Base-by-base conservation (phyloP, 495 filamentous ascomycete species). In the Neurospora sp. region DNA sequence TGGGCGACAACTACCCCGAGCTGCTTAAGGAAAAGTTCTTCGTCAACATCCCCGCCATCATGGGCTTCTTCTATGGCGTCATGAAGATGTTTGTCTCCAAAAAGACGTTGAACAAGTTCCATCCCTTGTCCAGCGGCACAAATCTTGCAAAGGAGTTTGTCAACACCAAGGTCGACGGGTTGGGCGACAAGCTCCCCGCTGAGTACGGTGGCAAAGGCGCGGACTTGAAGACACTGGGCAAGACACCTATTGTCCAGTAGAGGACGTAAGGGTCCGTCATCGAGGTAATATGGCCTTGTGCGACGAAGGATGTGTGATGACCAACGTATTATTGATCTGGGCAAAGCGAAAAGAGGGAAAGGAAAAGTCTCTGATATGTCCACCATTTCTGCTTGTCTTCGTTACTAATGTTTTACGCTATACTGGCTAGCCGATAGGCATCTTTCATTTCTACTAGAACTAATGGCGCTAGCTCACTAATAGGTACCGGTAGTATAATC, bases 21-120 rank as follows among this genome's bases (percentile, higher is more conserved):
- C 88, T 96, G 27, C 86, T 97, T 39, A 89, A 90, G 78, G 71
- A 93, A 81, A 97, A 97, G 85, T 96, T 92, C 87, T 97, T 97
- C 78, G 91, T 97, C 82, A 97, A 97, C 73, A 92, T 97, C 8
- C 94, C 94, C 0, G 80, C 88, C 70, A 83, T 97, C 77, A 97
- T 96, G 94, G 91, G 91, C 68, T 97, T 94, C 88, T 86, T 97
- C 79, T 97, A 91, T 79, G 82, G 82, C 39, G 85, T 90, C 70
- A 91, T 96, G 85, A 96, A 94, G 86, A 80, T 93, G 27, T 88
- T 97, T 78, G 82, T 96, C 59, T 88, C 89, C 72, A 85, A 88
- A 76, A 93, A 93, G 81, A 97, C 93, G 4, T 85, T 91, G 75
- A 92, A 91, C 85, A 96, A 97, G 83, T 93, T 97, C 82, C 90